These are phyloP conservation scores for Cladorrhinum sp. DNA, from an alignment of 2,329 filamentous ascomycete genomes.

Conservation along the genomic window DNA sequence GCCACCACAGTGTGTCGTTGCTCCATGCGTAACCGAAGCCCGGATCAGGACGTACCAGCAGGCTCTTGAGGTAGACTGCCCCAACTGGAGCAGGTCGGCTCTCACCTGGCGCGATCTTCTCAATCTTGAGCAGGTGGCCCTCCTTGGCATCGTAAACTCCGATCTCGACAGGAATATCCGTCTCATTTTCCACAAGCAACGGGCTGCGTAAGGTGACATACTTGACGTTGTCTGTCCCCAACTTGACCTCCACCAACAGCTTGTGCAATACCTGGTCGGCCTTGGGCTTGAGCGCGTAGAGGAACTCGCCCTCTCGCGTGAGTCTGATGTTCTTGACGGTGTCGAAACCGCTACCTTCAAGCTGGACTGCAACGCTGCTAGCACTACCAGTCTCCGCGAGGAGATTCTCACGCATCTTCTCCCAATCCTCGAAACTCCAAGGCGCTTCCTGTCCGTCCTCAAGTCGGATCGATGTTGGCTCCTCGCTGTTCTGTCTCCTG, in stretches of 20 bases:
- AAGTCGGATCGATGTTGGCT: constrained; percentile 71
- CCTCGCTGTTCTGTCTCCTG: constrained; percentile 64
- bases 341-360: constrained; percentile 94
- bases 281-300: constrained; percentile 86
- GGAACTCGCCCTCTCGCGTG: constrained; percentile 87
- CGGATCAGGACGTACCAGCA: constrained; percentile 86
- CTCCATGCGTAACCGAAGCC: constrained; percentile 98
- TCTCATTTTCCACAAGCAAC: constrained; percentile 89
- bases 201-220: constrained; percentile 95
- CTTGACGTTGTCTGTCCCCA: constrained; percentile 95
- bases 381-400: constrained; percentile 78
- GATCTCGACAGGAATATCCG: constrained; percentile 90
- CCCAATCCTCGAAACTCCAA: constrained; percentile 96
- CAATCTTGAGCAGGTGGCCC: constrained; percentile 90
- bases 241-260: constrained; percentile 83
- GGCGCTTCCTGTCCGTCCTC: constrained; percentile 86
- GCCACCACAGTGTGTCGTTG: constrained; percentile 86
- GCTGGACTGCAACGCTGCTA: constrained; percentile 69
- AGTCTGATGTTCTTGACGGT: constrained; percentile 82
- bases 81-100: constrained; percentile 87
- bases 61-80: constrained; percentile 82
- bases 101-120: constrained; percentile 93
- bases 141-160: constrained; percentile 86
- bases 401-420: constrained; percentile 91
- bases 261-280: constrained; percentile 83